Evolutionary conservation across 805 yeast genomes (phyloP).

Genomic region (Saccharomyces paradoxus): DNA sequence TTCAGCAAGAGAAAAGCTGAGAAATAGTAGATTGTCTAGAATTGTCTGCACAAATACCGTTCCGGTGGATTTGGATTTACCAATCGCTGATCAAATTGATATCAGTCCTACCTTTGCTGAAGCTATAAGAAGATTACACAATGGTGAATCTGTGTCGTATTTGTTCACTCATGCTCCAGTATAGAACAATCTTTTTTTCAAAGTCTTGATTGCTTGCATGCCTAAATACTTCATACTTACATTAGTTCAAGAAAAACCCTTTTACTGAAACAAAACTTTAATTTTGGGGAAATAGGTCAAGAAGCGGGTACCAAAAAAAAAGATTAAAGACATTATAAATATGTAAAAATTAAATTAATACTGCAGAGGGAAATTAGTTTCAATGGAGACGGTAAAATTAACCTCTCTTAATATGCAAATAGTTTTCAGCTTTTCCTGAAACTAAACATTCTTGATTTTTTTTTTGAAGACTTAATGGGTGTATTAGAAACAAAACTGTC

Average conservation of each 20-base stretch:
- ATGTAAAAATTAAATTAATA: background rate
- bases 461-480: background rate
- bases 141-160: constrained; percentile 87
- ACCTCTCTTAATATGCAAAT: background rate
- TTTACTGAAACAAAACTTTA: background rate
- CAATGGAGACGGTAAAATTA: background rate
- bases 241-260: background rate
- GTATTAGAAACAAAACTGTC: background rate
- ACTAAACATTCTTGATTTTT: constrained; percentile 10
- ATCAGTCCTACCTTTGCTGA: constrained; percentile 85
- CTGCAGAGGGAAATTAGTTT: background rate
- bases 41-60: constrained; percentile 92
- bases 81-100: constrained; percentile 74
- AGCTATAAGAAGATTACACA: constrained; percentile 87
- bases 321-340: background rate
- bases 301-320: background rate
- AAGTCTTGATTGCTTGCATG: background rate
- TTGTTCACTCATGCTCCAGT: constrained; percentile 43
- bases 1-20: constrained; percentile 69
- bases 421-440: constrained; percentile 4
- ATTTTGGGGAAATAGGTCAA: background rate
- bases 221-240: background rate
- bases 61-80: constrained; percentile 65
- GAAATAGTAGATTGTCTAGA: constrained; percentile 54
- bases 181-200: constrained; percentile 2